phyloP scores from a whole-genome alignment of 345 rosid genomes.

The Bretschneidera sinensis region DNA sequence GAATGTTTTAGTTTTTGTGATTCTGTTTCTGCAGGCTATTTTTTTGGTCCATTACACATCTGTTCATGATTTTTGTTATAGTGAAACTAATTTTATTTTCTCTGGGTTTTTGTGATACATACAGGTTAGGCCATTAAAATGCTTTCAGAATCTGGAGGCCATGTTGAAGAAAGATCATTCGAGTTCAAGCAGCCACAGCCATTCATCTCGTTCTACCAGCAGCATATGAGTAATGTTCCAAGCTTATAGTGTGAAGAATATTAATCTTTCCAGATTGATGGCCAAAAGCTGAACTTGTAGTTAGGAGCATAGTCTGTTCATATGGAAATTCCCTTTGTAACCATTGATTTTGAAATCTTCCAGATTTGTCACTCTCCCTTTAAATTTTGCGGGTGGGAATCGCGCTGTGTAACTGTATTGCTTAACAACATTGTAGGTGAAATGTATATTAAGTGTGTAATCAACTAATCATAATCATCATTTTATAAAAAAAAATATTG shows the following conservation, averaged over 20 bases:
- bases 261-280: background rate
- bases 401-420: background rate
- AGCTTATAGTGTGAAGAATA: background rate
- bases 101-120: slow-evolving; percentile 7
- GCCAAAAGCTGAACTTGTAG: background rate
- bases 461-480: too few species aligned
- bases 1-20: too few species aligned
- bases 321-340: background rate
- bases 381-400: slow-evolving; percentile 15
- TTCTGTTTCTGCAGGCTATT: too few species aligned
- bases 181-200: slow-evolving; percentile 37
- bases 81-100: too few species aligned
- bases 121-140: slow-evolving; percentile 68
- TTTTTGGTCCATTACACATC: too few species aligned
- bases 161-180: slow-evolving; percentile 61
- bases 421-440: too few species aligned
- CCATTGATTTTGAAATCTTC: background rate
- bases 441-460: too few species aligned
- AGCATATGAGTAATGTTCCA: background rate
- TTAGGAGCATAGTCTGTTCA: background rate
- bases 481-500: too few species aligned
- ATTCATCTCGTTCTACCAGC: slow-evolving; percentile 56
- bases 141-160: slow-evolving; percentile 66
- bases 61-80: too few species aligned
- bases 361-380: slow-evolving; percentile 4